Evolutionary conservation across 768 basidiomycete species (phyloP).

Genomic region (Tricholoma bakamatsutake): DNA sequence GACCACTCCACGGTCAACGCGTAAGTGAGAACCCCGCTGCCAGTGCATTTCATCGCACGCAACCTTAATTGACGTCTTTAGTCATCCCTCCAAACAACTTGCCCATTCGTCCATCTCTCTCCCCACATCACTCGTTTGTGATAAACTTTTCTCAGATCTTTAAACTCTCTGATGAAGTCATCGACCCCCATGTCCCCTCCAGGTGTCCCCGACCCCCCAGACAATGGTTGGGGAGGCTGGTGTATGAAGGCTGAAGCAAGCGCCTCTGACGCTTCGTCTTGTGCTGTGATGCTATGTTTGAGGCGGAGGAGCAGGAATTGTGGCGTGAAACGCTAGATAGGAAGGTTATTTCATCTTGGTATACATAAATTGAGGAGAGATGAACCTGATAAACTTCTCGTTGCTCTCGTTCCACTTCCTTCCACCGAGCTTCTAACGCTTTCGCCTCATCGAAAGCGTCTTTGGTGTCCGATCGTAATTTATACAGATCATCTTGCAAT

Average conservation of each 20-base stretch:
- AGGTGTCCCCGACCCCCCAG: slow-evolving; percentile 24
- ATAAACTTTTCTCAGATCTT: slow-evolving; percentile 81
- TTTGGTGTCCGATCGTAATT: slow-evolving; percentile 75
- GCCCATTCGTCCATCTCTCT: slow-evolving; percentile 79
- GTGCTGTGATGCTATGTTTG: slow-evolving; percentile 81
- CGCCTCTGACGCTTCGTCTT: slow-evolving; percentile 85
- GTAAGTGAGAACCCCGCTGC: no score
- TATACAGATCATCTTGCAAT: slow-evolving; percentile 70
- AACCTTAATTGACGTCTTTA: slow-evolving; percentile 16
- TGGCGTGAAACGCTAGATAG: slow-evolving; percentile 68
- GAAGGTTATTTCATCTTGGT: neutral
- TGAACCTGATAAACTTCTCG: slow-evolving; percentile 80
- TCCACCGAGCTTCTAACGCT: slow-evolving; percentile 75
- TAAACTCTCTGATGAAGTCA: slow-evolving; percentile 84
- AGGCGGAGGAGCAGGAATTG: slow-evolving; percentile 87
- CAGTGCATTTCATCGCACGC: neutral
- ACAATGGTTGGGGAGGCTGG: slow-evolving; percentile 34
- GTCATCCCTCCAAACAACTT: slow-evolving; percentile 82
- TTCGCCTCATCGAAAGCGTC: slow-evolving; percentile 87
- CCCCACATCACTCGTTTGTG: slow-evolving; percentile 92
- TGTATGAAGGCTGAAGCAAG: slow-evolving; percentile 82
- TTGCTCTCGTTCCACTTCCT: slow-evolving; percentile 84
- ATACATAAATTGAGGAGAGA: neutral
- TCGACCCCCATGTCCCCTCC: slow-evolving; percentile 60
- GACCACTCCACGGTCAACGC: no score